A percentile compares a stretch with the other conserved stretches of the same genome.
Conservation (phyloP, 2,329 filamentous ascomycete genomes). For the Dactylellina leptospora region DNA sequence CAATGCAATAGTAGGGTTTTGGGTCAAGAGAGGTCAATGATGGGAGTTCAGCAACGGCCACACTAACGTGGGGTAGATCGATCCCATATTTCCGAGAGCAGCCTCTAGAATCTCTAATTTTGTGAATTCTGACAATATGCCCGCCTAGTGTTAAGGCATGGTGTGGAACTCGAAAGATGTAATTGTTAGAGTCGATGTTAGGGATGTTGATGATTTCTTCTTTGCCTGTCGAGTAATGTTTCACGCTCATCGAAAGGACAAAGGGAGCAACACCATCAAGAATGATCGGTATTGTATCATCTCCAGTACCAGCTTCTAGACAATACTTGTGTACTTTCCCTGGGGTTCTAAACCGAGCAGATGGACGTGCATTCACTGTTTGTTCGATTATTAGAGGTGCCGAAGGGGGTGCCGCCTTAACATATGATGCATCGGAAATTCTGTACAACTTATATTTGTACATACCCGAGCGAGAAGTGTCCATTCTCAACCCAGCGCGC, state of each 20-base stretch:
- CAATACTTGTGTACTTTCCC: conserved; percentile 97
- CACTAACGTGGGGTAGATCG: conserved; percentile 79
- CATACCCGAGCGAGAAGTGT: conserved; percentile 80
- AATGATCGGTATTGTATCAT: conserved; percentile 86
- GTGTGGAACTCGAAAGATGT: conserved; percentile 84
- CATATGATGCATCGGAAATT: conserved; percentile 85
- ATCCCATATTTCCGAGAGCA: conserved; percentile 81
- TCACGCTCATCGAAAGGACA: conserved; percentile 88
- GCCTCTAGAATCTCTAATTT: conserved; percentile 84
- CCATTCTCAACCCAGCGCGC: conserved; percentile 81
- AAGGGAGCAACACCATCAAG: conserved; percentile 87
- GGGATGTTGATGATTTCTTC: conserved; percentile 83
- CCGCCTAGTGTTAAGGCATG: conserved; percentile 85
- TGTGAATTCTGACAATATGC: conserved; percentile 86
- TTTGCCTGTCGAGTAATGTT: conserved; percentile 81
- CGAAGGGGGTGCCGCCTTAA: conserved; percentile 70
- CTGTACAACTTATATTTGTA: conserved; percentile 88
- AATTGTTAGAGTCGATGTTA: conserved; percentile 77
- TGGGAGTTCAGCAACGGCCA: conserved; percentile 91
- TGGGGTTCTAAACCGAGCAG: conserved; percentile 81
- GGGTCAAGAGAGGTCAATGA: conserved; percentile 84
- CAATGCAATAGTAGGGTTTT: conserved; percentile 89
- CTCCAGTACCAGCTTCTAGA: conserved; percentile 79
- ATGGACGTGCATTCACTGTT: conserved; percentile 82
- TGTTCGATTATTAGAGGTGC: conserved; percentile 77